A percentile compares a stretch with the other conserved stretches of the same genome.
Conservation (phyloP, 2,329 filamentous ascomycete species). For the Epichloe scottii region DNA sequence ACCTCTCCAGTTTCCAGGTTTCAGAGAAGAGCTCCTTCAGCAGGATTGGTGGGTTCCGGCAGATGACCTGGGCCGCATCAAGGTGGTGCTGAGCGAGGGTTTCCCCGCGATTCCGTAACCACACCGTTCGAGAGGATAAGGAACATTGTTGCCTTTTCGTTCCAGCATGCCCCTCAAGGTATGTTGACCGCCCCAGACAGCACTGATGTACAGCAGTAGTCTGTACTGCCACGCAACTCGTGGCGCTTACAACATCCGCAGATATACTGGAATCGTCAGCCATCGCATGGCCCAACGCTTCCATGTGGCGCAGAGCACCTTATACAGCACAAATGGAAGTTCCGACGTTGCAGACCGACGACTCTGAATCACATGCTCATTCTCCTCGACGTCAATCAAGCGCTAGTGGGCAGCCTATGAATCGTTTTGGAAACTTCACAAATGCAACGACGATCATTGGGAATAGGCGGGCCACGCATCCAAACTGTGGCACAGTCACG, state of each 20-base stretch:
- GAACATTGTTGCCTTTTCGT: conserved; percentile 67
- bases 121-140: conserved; percentile 53
- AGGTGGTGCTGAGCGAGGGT: conserved; percentile 62
- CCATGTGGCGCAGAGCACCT: conserved; percentile 49
- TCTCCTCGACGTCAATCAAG: conserved; percentile 38
- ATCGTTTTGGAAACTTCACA: background rate
- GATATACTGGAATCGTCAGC: conserved; percentile 60
- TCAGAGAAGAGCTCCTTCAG: conserved; percentile 55
- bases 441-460: conserved; percentile 1
- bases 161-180: conserved; percentile 75
- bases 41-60: conserved; percentile 60
- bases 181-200: conserved; percentile 14
- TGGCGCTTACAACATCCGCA: conserved; percentile 8
- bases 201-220: background rate
- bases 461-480: conserved; percentile 6
- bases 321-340: conserved; percentile 28
- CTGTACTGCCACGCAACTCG: background rate
- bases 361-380: conserved; percentile 47
- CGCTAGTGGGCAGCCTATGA: background rate
- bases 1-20: conserved; percentile 58
- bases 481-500: conserved; percentile 1
- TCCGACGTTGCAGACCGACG: conserved; percentile 29
- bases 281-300: conserved; percentile 69
- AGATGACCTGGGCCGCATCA: conserved; percentile 63
- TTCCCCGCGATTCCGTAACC: conserved; percentile 37